Conservation (phyloP, 208 protist genomes). For the Leishmania arabica region DNA sequence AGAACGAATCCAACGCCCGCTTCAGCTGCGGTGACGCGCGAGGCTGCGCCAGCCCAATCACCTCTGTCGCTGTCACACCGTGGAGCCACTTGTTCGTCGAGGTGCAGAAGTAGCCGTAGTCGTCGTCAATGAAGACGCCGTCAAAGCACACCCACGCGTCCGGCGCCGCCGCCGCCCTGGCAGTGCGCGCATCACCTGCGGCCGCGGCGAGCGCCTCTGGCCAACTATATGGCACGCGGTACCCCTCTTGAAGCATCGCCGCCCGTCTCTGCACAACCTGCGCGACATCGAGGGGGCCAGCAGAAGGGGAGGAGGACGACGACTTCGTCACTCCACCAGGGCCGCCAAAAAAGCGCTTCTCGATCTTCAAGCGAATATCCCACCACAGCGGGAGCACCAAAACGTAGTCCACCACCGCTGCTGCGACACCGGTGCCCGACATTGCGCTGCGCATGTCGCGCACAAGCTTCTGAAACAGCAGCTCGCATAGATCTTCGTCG, state of each 20-base stretch:
- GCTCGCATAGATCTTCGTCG: slow-evolving; percentile 89
- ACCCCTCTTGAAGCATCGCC: slow-evolving; percentile 58
- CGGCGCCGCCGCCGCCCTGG: slow-evolving; percentile 6
- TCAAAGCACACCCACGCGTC: slow-evolving; percentile 74
- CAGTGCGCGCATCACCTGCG: slow-evolving; percentile 33
- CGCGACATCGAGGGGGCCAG: slow-evolving; percentile 4
- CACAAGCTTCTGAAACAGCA: slow-evolving; percentile 80
- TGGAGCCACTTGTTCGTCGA: slow-evolving; percentile 73
- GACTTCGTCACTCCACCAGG: not conserved
- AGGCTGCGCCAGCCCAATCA: slow-evolving; percentile 81
- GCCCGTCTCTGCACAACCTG: slow-evolving; percentile 47
- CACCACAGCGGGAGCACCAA: slow-evolving; percentile 89
- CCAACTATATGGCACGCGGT: slow-evolving; percentile 66
- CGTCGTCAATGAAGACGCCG: slow-evolving; percentile 71
- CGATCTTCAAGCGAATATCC: slow-evolving; percentile 63
- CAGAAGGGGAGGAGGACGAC: not conserved
- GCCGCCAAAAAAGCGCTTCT: slow-evolving; percentile 65
- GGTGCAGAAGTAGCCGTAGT: slow-evolving; percentile 88
- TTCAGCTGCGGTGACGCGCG: slow-evolving; percentile 23
- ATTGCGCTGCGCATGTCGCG: slow-evolving; percentile 48
- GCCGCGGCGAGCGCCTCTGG: slow-evolving; percentile 49
- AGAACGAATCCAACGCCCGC: slow-evolving; percentile 46
- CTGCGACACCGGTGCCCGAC: slow-evolving; percentile 1
- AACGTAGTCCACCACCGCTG: slow-evolving; percentile 67
- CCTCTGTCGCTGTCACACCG: slow-evolving; percentile 84